A percentile compares a stretch with the other conserved stretches of the same genome.
phyloP scores from a whole-genome alignment of 176 grass and related monocot genomes.

The Cenchrus fungigraminus region DNA sequence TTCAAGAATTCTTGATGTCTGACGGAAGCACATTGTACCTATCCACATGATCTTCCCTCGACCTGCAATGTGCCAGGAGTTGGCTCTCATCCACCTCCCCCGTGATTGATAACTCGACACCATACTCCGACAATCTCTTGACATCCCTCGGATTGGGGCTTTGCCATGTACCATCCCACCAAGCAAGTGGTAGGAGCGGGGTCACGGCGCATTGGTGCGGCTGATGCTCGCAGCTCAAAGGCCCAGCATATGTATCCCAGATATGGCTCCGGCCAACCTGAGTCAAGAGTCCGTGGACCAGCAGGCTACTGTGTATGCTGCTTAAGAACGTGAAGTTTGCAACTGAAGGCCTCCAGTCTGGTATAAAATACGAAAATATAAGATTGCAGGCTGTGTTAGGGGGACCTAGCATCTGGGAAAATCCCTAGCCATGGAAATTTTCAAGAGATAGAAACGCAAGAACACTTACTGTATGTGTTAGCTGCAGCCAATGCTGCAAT shows the following conservation, averaged over 20 bases:
- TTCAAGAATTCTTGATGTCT: neutral
- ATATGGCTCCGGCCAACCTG: conserved; percentile 88
- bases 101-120: conserved; percentile 46
- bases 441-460: neutral
- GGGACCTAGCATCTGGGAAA: no score
- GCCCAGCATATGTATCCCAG: conserved; percentile 81
- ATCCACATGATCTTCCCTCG: conserved; percentile 73
- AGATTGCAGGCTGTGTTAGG: neutral
- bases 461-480: conserved; percentile 57
- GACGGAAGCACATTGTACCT: conserved; percentile 54
- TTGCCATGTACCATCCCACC: conserved; percentile 84
- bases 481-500: conserved; percentile 77
- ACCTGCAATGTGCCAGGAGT: conserved; percentile 52
- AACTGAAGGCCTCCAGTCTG: conserved; percentile 43
- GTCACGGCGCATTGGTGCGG: conserved; percentile 71
- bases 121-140: conserved; percentile 52
- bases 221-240: conserved; percentile 67
- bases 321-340: conserved; percentile 82
- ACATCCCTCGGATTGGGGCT: conserved; percentile 65
- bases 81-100: conserved; percentile 56
- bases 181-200: conserved; percentile 71
- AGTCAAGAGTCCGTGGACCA: conserved; percentile 59
- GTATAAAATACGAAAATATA: neutral
- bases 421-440: neutral
- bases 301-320: conserved; percentile 76